Conservation (phyloP, 2,329 filamentous ascomycete species). For the Cladosporium halotolerans region DNA sequence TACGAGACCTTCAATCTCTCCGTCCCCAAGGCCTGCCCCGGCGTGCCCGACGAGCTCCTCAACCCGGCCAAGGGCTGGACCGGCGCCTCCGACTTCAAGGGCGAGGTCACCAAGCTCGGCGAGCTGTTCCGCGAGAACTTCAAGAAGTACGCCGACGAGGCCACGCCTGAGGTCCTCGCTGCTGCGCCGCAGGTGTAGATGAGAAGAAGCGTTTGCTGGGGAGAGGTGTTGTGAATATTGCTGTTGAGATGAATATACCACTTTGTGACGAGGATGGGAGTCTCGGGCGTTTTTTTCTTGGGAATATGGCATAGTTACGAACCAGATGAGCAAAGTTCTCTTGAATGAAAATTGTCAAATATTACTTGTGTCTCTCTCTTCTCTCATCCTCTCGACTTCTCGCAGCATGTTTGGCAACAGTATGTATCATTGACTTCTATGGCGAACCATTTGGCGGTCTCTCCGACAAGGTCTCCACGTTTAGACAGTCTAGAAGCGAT, state of each 20-base stretch:
- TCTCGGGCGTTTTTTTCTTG: neutral
- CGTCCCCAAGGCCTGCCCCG: conserved; percentile 86
- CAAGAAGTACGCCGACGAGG: conserved; percentile 82
- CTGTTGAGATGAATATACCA: conserved; percentile 1
- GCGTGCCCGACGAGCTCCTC: conserved; percentile 83
- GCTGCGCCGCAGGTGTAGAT: conserved; percentile 33
- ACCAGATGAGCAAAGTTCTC: neutral
- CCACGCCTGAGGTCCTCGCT: conserved; percentile 44
- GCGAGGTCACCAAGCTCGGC: conserved; percentile 85
- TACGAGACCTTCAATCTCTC: conserved; percentile 96
- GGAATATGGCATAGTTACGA: neutral
- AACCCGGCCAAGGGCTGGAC: conserved; percentile 95
- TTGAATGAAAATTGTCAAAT: neutral
- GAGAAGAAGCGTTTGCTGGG: neutral
- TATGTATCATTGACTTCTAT: too few relatives aligned
- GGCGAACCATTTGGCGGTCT: too few relatives aligned
- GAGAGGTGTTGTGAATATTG: neutral
- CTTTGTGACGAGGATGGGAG: neutral
- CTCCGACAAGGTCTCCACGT: too few relatives aligned
- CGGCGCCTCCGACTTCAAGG: conserved; percentile 71
- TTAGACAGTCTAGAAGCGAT: too few relatives aligned
- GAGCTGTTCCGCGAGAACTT: conserved; percentile 94
- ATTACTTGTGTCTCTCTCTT: too few relatives aligned
- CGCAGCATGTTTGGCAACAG: too few relatives aligned
- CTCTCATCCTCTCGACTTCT: too few relatives aligned